These are phyloP conservation scores for Apiospora koreana DNA, from an alignment of 2,329 filamentous ascomycete genomes.

Conservation along the genomic window DNA sequence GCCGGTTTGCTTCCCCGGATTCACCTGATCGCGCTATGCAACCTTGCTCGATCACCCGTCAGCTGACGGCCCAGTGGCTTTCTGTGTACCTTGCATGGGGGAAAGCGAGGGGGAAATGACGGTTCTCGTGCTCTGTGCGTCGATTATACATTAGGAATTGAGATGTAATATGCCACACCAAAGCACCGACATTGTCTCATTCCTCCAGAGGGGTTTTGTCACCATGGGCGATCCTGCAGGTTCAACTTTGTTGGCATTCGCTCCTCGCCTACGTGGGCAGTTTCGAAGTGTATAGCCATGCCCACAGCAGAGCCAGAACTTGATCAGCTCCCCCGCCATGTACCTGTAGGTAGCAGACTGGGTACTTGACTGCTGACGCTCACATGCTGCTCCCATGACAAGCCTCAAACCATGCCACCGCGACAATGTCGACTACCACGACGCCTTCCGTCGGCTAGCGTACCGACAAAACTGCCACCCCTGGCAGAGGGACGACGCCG, in stretches of 20 bases:
- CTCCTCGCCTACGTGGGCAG: neutral
- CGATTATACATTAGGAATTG: neutral
- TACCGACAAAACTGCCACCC: neutral
- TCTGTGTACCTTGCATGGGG: slow-evolving; percentile 2
- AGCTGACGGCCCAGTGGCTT: neutral
- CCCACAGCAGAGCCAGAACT: neutral
- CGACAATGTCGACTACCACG: neutral
- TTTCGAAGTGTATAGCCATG: neutral
- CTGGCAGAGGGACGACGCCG: neutral
- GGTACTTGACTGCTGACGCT: neutral
- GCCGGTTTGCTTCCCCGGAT: slow-evolving; percentile 4
- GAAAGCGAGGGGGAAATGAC: neutral
- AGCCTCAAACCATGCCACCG: neutral
- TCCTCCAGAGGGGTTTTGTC: slow-evolving; percentile 1
- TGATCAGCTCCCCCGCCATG: neutral
- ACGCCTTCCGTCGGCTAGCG: slow-evolving; percentile 4
- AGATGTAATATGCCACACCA: neutral
- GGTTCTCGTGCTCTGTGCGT: neutral
- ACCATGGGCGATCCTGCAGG: neutral
- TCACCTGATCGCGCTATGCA: slow-evolving; percentile 1
- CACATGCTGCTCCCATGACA: neutral
- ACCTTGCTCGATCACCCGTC: slow-evolving; percentile 3
- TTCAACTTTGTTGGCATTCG: neutral
- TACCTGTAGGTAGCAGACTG: neutral
- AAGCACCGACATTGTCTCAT: slow-evolving; percentile 3